Percentiles rank a stretch among this genome's conserved stretches.
These are phyloP conservation scores for Yamadazyma mexicana DNA, from an alignment of 1,139 yeast species.

Conservation along the genomic window DNA sequence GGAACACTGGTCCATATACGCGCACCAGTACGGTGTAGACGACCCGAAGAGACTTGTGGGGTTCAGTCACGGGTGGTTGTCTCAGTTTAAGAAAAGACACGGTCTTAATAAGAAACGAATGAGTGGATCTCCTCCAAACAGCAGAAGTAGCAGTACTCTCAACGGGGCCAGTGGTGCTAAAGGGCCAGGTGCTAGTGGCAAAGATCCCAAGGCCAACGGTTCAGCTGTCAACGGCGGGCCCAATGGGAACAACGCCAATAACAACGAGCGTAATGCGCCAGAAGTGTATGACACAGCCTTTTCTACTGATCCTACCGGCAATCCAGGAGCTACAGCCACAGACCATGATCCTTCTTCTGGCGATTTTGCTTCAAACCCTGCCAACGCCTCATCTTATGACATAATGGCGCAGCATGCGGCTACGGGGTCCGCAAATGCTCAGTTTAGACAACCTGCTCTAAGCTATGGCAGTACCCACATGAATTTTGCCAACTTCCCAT, in stretches of 20 bases:
- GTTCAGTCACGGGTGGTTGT: constrained; percentile 63
- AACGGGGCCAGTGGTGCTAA: background rate
- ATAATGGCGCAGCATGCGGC: constrained; percentile 25
- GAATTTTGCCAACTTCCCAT: constrained; percentile 11
- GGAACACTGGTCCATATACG: constrained; percentile 56
- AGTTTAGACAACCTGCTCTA: constrained; percentile 21
- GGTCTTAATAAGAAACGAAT: constrained; percentile 46
- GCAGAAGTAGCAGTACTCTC: constrained; percentile 5
- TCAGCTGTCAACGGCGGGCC: constrained; percentile 5
- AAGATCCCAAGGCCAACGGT: constrained; percentile 4
- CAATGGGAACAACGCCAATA: background rate
- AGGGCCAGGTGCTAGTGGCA: constrained; percentile 2
- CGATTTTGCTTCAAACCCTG: constrained; percentile 11
- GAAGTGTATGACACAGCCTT: constrained; percentile 17
- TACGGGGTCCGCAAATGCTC: constrained; percentile 13
- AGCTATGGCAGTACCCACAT: constrained; percentile 9
- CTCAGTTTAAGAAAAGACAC: constrained; percentile 59
- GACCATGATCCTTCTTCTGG: constrained; percentile 10
- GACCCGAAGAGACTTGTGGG: constrained; percentile 56
- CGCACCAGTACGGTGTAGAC: constrained; percentile 57
- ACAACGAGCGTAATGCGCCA: background rate
- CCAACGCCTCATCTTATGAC: constrained; percentile 19
- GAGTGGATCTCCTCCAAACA: constrained; percentile 18
- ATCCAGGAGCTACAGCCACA: constrained; percentile 5
- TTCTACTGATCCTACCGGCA: constrained; percentile 12